Evolutionary conservation across 345 rosid species (phyloP).

Genomic region (Eucalyptus regnans): DNA sequence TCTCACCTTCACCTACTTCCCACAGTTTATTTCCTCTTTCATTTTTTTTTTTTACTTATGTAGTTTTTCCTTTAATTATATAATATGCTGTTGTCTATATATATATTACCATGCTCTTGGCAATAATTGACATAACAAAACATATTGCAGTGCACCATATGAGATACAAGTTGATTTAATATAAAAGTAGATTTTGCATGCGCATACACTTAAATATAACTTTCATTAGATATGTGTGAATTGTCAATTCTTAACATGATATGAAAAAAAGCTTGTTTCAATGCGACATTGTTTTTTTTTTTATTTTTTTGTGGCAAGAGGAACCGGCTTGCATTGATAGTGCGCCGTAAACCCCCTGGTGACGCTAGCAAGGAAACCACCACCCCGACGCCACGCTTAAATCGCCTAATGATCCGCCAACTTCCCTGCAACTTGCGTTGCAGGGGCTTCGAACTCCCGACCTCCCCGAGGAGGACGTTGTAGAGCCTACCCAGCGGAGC

Average conservation of each 20-base stretch:
- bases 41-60: background rate
- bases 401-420: too few relatives aligned
- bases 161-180: background rate
- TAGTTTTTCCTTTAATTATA: background rate
- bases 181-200: background rate
- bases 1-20: background rate
- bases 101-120: background rate
- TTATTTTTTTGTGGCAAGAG: too few relatives aligned
- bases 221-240: background rate
- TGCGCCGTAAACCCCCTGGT: too few relatives aligned
- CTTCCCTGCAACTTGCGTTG: too few relatives aligned
- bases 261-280: background rate
- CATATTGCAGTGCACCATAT: background rate
- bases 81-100: background rate
- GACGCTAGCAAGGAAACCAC: too few relatives aligned
- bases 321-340: too few relatives aligned
- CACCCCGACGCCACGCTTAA: too few relatives aligned
- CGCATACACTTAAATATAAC: background rate
- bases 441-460: too few relatives aligned
- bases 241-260: background rate
- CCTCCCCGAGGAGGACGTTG: too few relatives aligned
- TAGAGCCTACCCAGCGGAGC: too few relatives aligned
- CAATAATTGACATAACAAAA: background rate
- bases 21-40: background rate
- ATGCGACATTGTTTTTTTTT: background rate